Percentiles rank a stretch among this genome's conserved stretches.
phyloP scores from a whole-genome alignment of 371 early-diverging fungal genomes.

The Quaeritorhiza haematococci region DNA sequence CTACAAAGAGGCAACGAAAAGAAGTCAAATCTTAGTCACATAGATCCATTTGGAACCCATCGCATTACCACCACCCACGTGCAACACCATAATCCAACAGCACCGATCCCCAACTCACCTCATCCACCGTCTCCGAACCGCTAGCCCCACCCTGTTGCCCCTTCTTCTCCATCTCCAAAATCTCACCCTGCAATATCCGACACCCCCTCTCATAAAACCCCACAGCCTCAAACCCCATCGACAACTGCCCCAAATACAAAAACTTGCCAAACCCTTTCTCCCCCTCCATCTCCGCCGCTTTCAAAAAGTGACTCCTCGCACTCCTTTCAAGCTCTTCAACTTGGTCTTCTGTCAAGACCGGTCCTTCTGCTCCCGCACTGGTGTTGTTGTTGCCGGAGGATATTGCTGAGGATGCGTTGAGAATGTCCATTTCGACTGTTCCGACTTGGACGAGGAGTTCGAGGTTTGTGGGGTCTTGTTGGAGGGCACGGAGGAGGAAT shows the following conservation, averaged over 20 bases:
- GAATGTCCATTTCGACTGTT: slow-evolving; percentile 45
- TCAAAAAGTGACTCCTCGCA: slow-evolving; percentile 36
- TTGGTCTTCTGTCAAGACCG: not conserved
- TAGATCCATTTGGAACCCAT: not conserved
- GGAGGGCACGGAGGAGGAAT: slow-evolving; percentile 66
- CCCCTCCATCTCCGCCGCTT: slow-evolving; percentile 62
- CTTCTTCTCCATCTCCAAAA: slow-evolving; percentile 41
- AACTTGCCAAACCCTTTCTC: slow-evolving; percentile 71
- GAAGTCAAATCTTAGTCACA: not conserved
- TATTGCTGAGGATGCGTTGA: slow-evolving; percentile 3
- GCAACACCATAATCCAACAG: not conserved
- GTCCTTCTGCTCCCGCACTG: slow-evolving; percentile 10
- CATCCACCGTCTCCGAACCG: slow-evolving; percentile 6
- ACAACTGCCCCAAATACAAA: slow-evolving; percentile 88
- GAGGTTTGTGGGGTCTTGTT: slow-evolving; percentile 58
- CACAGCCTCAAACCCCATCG: slow-evolving; percentile 71
- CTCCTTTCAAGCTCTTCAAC: not conserved
- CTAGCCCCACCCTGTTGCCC: slow-evolving; percentile 2
- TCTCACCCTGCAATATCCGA: slow-evolving; percentile 45
- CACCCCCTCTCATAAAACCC: slow-evolving; percentile 78
- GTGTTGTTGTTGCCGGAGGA: not conserved
- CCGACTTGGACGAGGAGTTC: slow-evolving; percentile 66
- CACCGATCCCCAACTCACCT: not conserved
- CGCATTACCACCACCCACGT: not conserved
- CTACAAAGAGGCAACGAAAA: slow-evolving; percentile 6